Evolutionary conservation across 2,329 filamentous ascomycete genomes (phyloP).

Genomic region (Alternaria sp.): DNA sequence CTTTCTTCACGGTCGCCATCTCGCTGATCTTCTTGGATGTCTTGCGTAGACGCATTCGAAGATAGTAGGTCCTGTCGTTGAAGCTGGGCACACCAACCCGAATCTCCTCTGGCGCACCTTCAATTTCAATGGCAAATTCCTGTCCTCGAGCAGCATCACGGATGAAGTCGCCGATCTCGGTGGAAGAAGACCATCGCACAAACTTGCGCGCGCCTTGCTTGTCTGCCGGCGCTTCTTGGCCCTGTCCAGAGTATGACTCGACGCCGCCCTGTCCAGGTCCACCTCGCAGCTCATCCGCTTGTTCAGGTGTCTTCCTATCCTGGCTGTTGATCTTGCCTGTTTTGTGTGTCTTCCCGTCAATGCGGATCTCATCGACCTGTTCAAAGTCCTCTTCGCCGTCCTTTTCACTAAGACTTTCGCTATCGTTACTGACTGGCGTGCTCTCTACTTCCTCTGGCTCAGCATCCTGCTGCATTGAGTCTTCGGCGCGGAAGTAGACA

Average conservation of each 20-base stretch:
- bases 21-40: constrained; percentile 72
- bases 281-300: constrained; percentile 53
- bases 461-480: constrained; percentile 68
- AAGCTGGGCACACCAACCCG: constrained; percentile 85
- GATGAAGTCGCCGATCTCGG: constrained; percentile 94
- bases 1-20: constrained; percentile 77
- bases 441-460: constrained; percentile 36
- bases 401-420: constrained; percentile 35
- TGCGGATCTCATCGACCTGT: constrained; percentile 58
- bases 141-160: constrained; percentile 84
- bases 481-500: constrained; percentile 82
- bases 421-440: constrained; percentile 38
- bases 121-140: constrained; percentile 85
- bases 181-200: constrained; percentile 87
- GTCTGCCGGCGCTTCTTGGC: constrained; percentile 62
- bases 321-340: constrained; percentile 52
- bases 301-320: constrained; percentile 38
- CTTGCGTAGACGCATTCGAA: constrained; percentile 78
- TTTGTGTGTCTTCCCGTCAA: constrained; percentile 59
- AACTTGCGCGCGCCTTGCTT: constrained; percentile 66
- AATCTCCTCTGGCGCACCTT: constrained; percentile 73
- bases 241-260: constrained; percentile 75
- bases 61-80: constrained; percentile 87
- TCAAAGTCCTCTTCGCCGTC: constrained; percentile 53
- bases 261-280: constrained; percentile 66